A percentile compares a stretch with the other conserved stretches of the same genome.
Conservation (phyloP, 2,329 filamentous ascomycete genomes). For the Rhytidhysteron rufulum region DNA sequence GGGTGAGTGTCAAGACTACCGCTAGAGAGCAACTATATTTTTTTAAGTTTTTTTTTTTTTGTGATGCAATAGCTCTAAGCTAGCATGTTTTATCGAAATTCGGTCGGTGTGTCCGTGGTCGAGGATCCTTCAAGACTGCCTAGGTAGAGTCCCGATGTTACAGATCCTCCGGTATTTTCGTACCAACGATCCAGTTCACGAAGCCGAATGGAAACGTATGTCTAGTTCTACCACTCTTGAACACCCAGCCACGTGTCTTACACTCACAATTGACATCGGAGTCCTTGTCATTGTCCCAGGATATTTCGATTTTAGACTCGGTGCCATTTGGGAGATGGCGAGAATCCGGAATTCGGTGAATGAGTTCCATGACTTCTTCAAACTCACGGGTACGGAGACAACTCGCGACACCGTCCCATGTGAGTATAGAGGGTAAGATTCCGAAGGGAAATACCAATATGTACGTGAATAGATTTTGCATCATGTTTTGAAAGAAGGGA, state of each 20-base stretch:
- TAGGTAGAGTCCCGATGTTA: too few species aligned
- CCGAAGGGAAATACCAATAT: too few species aligned
- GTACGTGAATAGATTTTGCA: constrained; percentile 64
- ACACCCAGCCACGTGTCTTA: constrained; percentile 38
- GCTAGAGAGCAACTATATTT: too few species aligned
- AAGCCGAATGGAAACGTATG: constrained; percentile 49
- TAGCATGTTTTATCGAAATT: too few species aligned
- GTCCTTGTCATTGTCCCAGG: constrained; percentile 1
- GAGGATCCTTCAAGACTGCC: too few species aligned
- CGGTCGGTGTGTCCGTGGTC: too few species aligned
- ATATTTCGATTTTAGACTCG: not conserved
- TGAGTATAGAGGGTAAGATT: constrained; percentile 62
- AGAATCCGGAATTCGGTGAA: constrained; percentile 46
- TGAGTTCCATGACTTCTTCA: constrained; percentile 59
- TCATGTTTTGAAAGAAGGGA: not conserved
- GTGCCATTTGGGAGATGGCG: constrained; percentile 24
- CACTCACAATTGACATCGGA: constrained; percentile 1
- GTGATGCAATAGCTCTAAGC: too few species aligned
- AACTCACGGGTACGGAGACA: constrained; percentile 64
- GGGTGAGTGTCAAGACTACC: too few species aligned
- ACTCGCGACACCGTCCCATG: constrained; percentile 67
- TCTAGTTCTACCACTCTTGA: constrained; percentile 35
- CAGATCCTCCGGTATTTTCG: constrained; percentile 2
- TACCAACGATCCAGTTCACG: constrained; percentile 44
- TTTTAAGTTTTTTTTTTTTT: too few species aligned